A percentile compares a stretch with the other conserved stretches of the same genome.
Conservation (phyloP, 2,329 filamentous ascomycete species). For the Penicillium decumbens region DNA sequence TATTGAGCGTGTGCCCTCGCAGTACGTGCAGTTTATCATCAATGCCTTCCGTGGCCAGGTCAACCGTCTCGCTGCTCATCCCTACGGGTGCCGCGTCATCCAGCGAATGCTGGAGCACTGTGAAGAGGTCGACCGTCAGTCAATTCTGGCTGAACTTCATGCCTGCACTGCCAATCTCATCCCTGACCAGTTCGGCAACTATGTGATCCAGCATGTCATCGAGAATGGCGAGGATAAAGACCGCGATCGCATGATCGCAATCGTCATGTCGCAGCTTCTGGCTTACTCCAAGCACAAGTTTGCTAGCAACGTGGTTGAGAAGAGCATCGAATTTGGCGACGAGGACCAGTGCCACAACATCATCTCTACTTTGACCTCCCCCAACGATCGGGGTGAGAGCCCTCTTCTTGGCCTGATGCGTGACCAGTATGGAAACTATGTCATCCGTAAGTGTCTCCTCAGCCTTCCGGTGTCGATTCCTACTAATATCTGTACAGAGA, state of each 20-base stretch:
- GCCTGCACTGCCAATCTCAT: constrained; percentile 67
- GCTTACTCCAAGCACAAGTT: constrained; percentile 88
- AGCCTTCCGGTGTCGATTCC: neutral
- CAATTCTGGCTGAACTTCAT: constrained; percentile 75
- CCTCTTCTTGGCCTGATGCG: constrained; percentile 75
- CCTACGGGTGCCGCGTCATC: constrained; percentile 87
- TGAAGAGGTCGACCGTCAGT: constrained; percentile 63
- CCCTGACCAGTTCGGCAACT: constrained; percentile 88
- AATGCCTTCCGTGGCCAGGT: constrained; percentile 73
- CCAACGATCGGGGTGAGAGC: constrained; percentile 61
- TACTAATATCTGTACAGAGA: constrained; percentile 57
- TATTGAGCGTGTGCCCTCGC: constrained; percentile 71
- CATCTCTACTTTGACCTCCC: constrained; percentile 57
- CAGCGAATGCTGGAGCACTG: constrained; percentile 87
- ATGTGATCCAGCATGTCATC: constrained; percentile 91
- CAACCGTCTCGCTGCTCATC: constrained; percentile 67
- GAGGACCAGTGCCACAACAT: constrained; percentile 66
- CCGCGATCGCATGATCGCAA: constrained; percentile 64
- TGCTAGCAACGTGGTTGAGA: constrained; percentile 95
- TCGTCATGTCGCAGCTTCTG: constrained; percentile 69
- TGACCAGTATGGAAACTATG: constrained; percentile 93
- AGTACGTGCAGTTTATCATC: constrained; percentile 81
- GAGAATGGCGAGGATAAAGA: constrained; percentile 70
- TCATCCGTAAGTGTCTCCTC: constrained; percentile 69
- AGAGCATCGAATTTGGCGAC: constrained; percentile 71